These are phyloP conservation scores for Nemania sp. DNA, from an alignment of 2,329 filamentous ascomycete genomes.

Conservation along the genomic window DNA sequence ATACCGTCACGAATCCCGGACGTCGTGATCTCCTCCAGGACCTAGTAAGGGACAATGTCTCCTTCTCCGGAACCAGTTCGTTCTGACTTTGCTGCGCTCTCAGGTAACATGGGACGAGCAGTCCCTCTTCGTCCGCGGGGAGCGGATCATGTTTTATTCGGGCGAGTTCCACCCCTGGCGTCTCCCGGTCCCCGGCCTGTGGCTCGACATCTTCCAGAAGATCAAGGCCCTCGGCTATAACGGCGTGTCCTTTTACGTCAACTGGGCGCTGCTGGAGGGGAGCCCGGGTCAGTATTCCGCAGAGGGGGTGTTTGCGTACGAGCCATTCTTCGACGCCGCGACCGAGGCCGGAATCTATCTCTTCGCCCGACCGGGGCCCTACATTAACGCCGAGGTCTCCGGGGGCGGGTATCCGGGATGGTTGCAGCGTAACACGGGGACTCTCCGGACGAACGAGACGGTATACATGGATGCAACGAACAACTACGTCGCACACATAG, in stretches of 20 bases:
- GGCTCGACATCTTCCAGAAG: constrained; percentile 80
- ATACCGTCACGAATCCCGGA: constrained; percentile 13
- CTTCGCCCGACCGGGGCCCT: constrained; percentile 69
- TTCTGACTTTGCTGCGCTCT: neutral
- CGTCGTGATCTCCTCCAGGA: constrained; percentile 21
- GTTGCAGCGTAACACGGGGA: constrained; percentile 70
- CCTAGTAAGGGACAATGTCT: constrained; percentile 8
- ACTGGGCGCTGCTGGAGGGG: constrained; percentile 80
- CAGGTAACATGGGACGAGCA: constrained; percentile 72
- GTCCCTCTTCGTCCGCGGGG: constrained; percentile 70
- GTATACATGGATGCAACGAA: constrained; percentile 67
- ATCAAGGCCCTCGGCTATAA: constrained; percentile 82
- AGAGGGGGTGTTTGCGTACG: constrained; percentile 72
- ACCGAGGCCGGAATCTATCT: constrained; percentile 75
- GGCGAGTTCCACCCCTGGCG: constrained; percentile 75
- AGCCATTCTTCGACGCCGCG: constrained; percentile 79
- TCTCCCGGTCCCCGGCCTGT: constrained; percentile 51
- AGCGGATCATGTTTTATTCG: constrained; percentile 72
- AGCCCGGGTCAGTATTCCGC: constrained; percentile 70
- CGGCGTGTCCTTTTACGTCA: constrained; percentile 75
- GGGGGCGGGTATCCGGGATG: constrained; percentile 83
- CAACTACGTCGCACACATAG: constrained; percentile 63
- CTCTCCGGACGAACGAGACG: constrained; percentile 64
- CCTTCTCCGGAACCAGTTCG: neutral
- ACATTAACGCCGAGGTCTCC: constrained; percentile 74